Conservation (phyloP, 176 grass and related monocot genomes). For the Lolium perenne region DNA sequence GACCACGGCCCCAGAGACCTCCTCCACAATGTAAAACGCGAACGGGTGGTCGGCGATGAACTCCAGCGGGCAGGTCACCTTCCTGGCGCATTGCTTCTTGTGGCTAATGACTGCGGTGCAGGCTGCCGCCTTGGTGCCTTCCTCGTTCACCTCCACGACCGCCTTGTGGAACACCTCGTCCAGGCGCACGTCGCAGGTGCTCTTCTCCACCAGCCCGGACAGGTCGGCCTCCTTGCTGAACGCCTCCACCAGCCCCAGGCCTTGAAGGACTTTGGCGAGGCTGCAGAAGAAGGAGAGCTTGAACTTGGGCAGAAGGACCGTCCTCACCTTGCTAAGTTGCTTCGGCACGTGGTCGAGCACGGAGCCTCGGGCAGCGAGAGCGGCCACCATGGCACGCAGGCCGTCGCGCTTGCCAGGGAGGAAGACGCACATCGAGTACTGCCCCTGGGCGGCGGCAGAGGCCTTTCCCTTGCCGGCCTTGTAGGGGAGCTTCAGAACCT, state of each 20-base stretch:
- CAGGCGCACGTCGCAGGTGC: not conserved
- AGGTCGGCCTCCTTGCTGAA: not conserved
- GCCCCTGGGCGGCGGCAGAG: not conserved
- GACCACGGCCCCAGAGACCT: not conserved
- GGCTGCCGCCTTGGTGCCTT: not conserved
- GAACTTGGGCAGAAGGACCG: constrained; percentile 8
- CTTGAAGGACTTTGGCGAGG: not conserved
- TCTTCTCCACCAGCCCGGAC: not conserved
- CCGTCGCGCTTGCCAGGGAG: constrained; percentile 32
- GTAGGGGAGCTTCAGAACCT: not conserved
- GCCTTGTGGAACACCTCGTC: constrained; percentile 24
- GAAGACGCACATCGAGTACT: constrained; percentile 41
- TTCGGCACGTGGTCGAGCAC: not conserved
- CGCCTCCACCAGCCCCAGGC: not conserved
- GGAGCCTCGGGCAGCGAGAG: not conserved
- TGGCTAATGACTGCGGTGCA: not conserved
- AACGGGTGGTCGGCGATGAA: constrained; percentile 18
- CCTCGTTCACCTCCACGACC: constrained; percentile 17
- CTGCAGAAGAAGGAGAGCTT: constrained; percentile 14
- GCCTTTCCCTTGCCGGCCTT: not conserved
- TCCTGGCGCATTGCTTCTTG: not conserved
- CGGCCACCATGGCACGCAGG: not conserved
- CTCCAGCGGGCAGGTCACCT: not conserved
- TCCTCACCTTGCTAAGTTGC: not conserved
- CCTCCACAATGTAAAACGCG: constrained; percentile 20